Conservation (phyloP, 768 basidiomycete species). For the Naematelia encephala region DNA sequence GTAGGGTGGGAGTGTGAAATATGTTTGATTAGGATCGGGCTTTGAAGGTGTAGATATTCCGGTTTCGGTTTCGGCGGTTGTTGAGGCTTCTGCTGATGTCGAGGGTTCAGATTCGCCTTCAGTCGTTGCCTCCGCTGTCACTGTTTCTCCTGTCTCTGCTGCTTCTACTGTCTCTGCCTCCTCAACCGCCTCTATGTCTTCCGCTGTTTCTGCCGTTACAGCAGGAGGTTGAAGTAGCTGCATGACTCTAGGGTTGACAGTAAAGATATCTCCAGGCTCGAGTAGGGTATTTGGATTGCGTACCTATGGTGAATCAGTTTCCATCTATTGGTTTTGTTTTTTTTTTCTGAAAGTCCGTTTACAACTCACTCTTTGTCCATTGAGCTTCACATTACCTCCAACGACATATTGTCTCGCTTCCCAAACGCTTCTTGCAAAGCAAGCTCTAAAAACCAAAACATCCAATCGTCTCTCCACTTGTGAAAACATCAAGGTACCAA, state of each 20-base stretch:
- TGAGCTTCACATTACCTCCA: constrained; percentile 80
- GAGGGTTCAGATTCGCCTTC: constrained; percentile 21
- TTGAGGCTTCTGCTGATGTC: constrained; percentile 16
- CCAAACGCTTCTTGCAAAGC: constrained; percentile 83
- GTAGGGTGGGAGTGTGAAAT: constrained; percentile 80
- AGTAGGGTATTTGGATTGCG: constrained; percentile 78
- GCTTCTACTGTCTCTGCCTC: constrained; percentile 3
- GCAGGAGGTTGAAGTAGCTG: constrained; percentile 59
- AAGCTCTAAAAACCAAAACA: constrained; percentile 81
- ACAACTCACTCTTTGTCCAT: constrained; percentile 74
- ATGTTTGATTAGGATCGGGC: constrained; percentile 31
- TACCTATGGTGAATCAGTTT: constrained; percentile 57
- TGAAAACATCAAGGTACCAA: constrained; percentile 89
- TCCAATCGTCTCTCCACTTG: constrained; percentile 95
- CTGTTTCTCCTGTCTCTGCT: not conserved
- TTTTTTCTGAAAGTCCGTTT: not conserved
- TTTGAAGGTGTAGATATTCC: constrained; percentile 7
- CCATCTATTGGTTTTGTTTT: not conserved
- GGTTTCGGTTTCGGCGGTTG: constrained; percentile 7
- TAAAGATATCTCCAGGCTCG: constrained; percentile 90
- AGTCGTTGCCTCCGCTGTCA: constrained; percentile 16
- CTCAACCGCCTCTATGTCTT: constrained; percentile 3
- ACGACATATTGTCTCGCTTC: constrained; percentile 81
- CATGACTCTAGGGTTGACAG: constrained; percentile 77
- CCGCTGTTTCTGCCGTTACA: constrained; percentile 1